Conservation (phyloP, 2,329 filamentous ascomycete species). For the Diplodia mutila region DNA sequence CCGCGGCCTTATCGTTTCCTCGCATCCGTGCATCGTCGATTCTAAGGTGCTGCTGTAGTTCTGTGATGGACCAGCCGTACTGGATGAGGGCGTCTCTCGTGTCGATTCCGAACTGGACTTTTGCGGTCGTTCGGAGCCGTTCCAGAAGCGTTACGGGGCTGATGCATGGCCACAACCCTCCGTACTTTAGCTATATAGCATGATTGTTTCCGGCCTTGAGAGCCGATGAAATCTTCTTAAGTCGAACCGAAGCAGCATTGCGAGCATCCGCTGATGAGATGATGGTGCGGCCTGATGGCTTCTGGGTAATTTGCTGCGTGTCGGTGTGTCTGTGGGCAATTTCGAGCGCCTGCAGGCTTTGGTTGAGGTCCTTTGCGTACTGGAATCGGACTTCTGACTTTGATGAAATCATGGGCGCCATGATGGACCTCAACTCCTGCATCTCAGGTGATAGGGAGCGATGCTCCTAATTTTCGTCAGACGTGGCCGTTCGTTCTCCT, state of each 20-base stretch:
- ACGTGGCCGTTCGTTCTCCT: neutral
- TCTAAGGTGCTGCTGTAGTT: constrained; percentile 51
- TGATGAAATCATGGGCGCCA: neutral
- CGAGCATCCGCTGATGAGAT: neutral
- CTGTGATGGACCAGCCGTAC: constrained; percentile 51
- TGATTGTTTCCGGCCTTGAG: constrained; percentile 5
- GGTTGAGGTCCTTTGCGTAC: constrained; percentile 9
- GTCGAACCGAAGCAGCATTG: neutral
- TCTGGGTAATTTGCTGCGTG: neutral
- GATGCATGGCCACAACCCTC: constrained; percentile 16
- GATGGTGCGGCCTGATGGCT: neutral
- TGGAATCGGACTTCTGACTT: neutral
- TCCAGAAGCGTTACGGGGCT: constrained; percentile 46
- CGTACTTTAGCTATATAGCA: constrained; percentile 33
- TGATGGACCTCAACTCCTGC: neutral
- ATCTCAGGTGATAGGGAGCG: neutral
- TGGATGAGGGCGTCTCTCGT: constrained; percentile 49
- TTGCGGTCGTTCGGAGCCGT: constrained; percentile 48
- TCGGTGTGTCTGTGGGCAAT: no score
- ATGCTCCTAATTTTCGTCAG: neutral
- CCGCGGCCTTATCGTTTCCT: constrained; percentile 34
- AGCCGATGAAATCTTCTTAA: neutral
- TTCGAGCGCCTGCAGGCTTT: constrained; percentile 1
- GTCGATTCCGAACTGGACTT: constrained; percentile 36
- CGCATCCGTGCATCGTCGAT: constrained; percentile 43